Conservation (phyloP, 208 protist species). For the Trypanosoma congolense region DNA sequence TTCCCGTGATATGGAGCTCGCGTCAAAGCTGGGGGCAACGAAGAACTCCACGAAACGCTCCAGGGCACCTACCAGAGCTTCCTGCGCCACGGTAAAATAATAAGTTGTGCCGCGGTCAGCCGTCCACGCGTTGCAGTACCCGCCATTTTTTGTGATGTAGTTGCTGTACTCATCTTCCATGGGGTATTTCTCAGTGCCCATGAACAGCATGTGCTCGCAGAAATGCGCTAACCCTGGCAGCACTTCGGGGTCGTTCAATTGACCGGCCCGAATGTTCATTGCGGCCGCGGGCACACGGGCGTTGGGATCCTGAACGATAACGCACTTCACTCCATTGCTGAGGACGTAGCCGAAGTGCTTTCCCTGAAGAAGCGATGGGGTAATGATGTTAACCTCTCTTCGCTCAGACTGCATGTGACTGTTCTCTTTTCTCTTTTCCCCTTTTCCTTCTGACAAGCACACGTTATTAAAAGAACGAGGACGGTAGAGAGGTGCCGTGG, state of each 20-base stretch:
- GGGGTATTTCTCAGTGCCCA: slow-evolving; percentile 91
- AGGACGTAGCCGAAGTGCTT: slow-evolving; percentile 55
- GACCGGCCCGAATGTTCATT: slow-evolving; percentile 72
- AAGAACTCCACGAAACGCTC: slow-evolving; percentile 94
- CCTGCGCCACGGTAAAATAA: slow-evolving; percentile 79
- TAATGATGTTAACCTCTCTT: slow-evolving; percentile 29
- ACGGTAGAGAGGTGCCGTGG: slow-evolving; percentile 13
- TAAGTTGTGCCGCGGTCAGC: slow-evolving; percentile 71
- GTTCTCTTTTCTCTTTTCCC: neutral
- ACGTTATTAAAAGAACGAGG: neutral
- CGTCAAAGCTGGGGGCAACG: slow-evolving; percentile 82
- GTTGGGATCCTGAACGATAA: slow-evolving; percentile 67
- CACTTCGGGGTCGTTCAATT: slow-evolving; percentile 55
- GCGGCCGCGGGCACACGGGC: slow-evolving; percentile 52
- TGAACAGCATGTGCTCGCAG: slow-evolving; percentile 94
- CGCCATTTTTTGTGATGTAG: slow-evolving; percentile 69
- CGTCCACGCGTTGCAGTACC: slow-evolving; percentile 87
- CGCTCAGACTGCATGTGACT: neutral
- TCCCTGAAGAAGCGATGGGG: slow-evolving; percentile 34
- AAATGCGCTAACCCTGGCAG: slow-evolving; percentile 89
- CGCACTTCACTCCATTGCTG: slow-evolving; percentile 64
- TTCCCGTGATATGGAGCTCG: slow-evolving; percentile 73
- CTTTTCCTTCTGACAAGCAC: neutral
- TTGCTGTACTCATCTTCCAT: slow-evolving; percentile 80
- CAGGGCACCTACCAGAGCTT: slow-evolving; percentile 72